These are phyloP conservation scores for Coemansia sp. DNA, from an alignment of 192 early-diverging fungal genomes.

Conservation along the genomic window DNA sequence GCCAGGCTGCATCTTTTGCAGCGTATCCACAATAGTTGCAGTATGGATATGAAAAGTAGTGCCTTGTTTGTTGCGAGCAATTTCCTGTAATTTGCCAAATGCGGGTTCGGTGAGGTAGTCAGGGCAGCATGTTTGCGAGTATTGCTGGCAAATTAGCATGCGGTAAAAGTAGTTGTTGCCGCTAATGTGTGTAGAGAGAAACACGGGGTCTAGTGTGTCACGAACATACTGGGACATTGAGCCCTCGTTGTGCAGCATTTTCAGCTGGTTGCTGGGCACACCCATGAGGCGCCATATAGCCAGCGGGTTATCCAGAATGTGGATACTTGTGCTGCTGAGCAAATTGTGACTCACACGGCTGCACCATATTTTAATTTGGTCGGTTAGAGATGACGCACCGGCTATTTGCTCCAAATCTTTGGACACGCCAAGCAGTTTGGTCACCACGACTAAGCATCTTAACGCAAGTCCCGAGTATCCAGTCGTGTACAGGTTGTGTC, in stretches of 20 bases:
- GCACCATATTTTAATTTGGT: constrained; percentile 66
- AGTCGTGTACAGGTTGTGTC: constrained; percentile 75
- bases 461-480: constrained; percentile 82
- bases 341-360: constrained; percentile 66
- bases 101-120: constrained; percentile 74
- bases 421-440: constrained; percentile 59
- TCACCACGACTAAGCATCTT: constrained; percentile 62
- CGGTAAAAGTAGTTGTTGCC: constrained; percentile 87
- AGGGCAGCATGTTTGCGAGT: constrained; percentile 67
- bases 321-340: constrained; percentile 61
- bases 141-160: constrained; percentile 69
- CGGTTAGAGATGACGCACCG: constrained; percentile 55
- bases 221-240: constrained; percentile 74
- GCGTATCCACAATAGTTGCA: constrained; percentile 71
- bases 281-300: constrained; percentile 85
- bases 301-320: constrained; percentile 71
- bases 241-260: constrained; percentile 78
- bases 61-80: background rate
- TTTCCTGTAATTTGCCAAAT: constrained; percentile 60
- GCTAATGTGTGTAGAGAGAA: constrained; percentile 60
- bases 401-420: constrained; percentile 60
- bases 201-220: constrained; percentile 80
- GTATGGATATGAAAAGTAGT: constrained; percentile 76
- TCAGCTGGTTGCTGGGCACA: constrained; percentile 84
- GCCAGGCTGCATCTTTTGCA: constrained; percentile 58